phyloP scores from a whole-genome alignment of 2,329 filamentous ascomycete genomes.

The Colletotrichum sp. region DNA sequence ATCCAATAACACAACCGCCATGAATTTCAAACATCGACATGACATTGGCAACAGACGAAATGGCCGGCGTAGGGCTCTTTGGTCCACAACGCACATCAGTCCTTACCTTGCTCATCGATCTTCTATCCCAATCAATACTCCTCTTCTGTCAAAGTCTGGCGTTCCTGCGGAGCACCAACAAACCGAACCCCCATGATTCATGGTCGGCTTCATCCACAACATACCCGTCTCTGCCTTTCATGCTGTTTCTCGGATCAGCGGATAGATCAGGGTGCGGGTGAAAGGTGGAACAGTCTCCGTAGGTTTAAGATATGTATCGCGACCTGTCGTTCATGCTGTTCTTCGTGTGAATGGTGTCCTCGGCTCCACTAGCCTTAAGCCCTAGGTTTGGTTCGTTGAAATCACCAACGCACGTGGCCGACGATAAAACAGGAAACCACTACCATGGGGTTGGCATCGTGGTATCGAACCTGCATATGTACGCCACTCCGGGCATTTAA shows the following conservation, averaged over 20 bases:
- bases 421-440: neutral
- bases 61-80: neutral
- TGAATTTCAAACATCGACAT: neutral
- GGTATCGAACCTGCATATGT: neutral
- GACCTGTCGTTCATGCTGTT: neutral
- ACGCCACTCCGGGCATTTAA: neutral
- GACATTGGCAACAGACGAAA: neutral
- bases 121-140: neutral
- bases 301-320: neutral
- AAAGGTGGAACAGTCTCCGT: neutral
- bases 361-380: neutral
- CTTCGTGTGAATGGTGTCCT: neutral
- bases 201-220: neutral
- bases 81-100: rapidly evolving
- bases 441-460: neutral
- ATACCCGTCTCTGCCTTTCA: rapidly evolving
- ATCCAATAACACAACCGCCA: neutral
- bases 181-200: neutral
- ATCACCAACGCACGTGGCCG: neutral
- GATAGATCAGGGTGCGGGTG: neutral
- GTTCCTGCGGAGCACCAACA: neutral
- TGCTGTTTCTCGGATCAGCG: neutral
- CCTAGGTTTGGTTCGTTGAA: neutral
- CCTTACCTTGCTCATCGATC: neutral
- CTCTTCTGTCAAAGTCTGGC: neutral